Evolutionary conservation across 495 filamentous ascomycete genomes (phyloP).

Genomic region (Hypoxylon rickii): DNA sequence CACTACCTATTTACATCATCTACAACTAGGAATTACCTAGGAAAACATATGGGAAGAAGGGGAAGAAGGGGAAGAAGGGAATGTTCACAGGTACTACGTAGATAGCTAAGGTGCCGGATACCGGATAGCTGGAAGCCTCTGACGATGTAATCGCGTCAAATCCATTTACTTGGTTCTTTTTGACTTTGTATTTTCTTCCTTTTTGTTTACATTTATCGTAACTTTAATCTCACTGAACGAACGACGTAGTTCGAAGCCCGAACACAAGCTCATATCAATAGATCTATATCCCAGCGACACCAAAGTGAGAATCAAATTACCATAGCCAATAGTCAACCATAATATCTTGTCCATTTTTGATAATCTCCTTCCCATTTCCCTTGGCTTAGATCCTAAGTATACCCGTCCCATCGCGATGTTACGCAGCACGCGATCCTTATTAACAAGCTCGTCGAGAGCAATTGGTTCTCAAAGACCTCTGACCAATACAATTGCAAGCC

Average conservation of each 20-base stretch:
- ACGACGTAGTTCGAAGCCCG: too few species aligned
- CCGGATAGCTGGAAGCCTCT: too few species aligned
- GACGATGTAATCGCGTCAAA: slow-evolving; percentile 29
- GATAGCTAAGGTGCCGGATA: background rate
- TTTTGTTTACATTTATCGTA: background rate
- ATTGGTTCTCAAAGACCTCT: slow-evolving; percentile 10
- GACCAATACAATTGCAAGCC: slow-evolving; percentile 15
- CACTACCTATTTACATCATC: background rate
- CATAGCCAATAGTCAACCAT: too few species aligned
- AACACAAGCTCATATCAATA: too few species aligned
- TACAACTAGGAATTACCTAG: too few species aligned
- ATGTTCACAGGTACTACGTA: background rate
- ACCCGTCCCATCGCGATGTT: slow-evolving; percentile 47
- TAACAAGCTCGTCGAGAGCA: slow-evolving; percentile 35
- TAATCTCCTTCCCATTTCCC: background rate
- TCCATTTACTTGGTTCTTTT: background rate
- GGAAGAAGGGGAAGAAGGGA: background rate
- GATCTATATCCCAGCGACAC: too few species aligned
- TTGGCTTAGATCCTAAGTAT: background rate
- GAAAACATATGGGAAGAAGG: background rate
- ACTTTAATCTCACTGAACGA: background rate
- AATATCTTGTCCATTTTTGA: too few species aligned
- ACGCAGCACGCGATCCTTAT: slow-evolving; percentile 42
- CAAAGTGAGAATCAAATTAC: too few species aligned
- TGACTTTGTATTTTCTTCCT: background rate